Evolutionary conservation across 257 asterid genomes (phyloP).

Genomic region (Parsonsia alboflavescens): DNA sequence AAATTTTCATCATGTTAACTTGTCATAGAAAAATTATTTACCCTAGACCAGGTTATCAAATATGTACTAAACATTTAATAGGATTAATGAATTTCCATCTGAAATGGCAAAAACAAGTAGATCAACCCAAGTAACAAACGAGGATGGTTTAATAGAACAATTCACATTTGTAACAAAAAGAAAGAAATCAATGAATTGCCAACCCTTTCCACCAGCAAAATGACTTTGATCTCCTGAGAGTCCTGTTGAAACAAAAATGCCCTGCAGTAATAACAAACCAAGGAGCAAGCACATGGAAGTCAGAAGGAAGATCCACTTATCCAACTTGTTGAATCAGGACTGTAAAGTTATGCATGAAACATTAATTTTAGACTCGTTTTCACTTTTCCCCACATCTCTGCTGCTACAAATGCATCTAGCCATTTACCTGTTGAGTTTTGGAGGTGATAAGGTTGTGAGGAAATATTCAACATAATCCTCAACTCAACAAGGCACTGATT

Average conservation of each 20-base stretch:
- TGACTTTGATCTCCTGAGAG: conserved; percentile 43
- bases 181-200: conserved; percentile 12
- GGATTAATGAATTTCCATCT: not conserved
- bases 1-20: no score
- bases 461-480: not conserved
- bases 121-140: not conserved
- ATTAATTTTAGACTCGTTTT: not conserved
- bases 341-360: not conserved
- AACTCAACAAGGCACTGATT: not conserved
- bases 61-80: not conserved
- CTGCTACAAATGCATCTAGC: not conserved
- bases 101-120: not conserved
- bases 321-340: not conserved
- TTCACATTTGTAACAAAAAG: not conserved
- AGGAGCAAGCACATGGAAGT: not conserved
- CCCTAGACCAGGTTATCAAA: not conserved
- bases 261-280: conserved; percentile 31
- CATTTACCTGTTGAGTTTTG: no score
- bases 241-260: conserved; percentile 37
- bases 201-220: conserved; percentile 55
- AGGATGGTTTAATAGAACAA: not conserved
- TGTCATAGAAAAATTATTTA: not conserved
- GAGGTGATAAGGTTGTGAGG: not conserved
- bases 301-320: not conserved
- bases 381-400: not conserved